Percentiles rank a stretch among this genome's conserved stretches.
Conservation (phyloP, 1,139 yeast species). For the Geotrichum cucujoidarum region DNA sequence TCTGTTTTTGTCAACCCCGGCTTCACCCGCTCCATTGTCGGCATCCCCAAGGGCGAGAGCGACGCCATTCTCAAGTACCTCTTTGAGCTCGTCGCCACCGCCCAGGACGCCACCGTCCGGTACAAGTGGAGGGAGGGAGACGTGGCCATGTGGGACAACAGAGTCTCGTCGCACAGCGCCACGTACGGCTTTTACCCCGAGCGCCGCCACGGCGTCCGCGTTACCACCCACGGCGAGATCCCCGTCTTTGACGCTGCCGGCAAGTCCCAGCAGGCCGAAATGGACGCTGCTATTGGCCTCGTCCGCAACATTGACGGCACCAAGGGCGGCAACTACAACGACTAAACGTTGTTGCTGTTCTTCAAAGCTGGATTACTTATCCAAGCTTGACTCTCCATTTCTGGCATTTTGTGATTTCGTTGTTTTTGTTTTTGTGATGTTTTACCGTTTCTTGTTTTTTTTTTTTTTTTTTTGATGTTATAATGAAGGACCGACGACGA, state of each 20-base stretch:
- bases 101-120: constrained; percentile 53
- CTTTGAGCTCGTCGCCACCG: constrained; percentile 47
- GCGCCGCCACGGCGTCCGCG: constrained; percentile 62
- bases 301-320: constrained; percentile 28
- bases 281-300: constrained; percentile 26
- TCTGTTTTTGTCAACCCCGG: constrained; percentile 55
- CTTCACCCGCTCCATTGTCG: constrained; percentile 58
- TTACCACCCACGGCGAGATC: constrained; percentile 57
- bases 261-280: constrained; percentile 28
- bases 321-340: constrained; percentile 32
- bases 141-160: constrained; percentile 71
- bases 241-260: constrained; percentile 32
- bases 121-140: constrained; percentile 56
- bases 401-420: too few relatives aligned
- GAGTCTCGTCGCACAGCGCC: constrained; percentile 61
- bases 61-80: constrained; percentile 52
- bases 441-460: background rate
- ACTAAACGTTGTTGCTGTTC: constrained; percentile 18
- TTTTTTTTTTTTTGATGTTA: background rate
- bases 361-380: background rate
- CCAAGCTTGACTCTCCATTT: background rate
- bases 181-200: constrained; percentile 39
- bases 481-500: too few relatives aligned
- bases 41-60: constrained; percentile 61
- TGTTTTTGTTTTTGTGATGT: background rate